These are phyloP conservation scores for Macrolepiota albuminosa DNA, from an alignment of 768 basidiomycete species.

Conservation along the genomic window DNA sequence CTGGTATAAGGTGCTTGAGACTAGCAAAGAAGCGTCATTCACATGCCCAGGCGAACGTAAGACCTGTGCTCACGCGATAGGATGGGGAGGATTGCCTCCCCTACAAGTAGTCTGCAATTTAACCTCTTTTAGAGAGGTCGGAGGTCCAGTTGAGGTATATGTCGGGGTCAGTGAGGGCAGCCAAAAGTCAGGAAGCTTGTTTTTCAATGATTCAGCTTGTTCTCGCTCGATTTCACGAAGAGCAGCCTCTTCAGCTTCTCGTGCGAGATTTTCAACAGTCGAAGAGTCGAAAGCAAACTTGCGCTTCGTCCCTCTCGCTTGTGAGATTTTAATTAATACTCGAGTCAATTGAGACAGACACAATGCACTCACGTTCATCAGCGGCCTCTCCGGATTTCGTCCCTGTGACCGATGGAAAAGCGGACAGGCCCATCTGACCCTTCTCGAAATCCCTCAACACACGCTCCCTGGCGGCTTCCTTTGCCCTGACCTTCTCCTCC, in stretches of 20 bases:
- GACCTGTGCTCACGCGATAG: constrained; percentile 56
- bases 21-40: constrained; percentile 31
- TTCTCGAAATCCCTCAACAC: constrained; percentile 89
- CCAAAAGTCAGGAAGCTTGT: constrained; percentile 97
- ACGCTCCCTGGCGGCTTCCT: constrained; percentile 77
- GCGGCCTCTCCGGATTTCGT: constrained; percentile 33
- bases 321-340: neutral
- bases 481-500: constrained; percentile 64
- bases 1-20: constrained; percentile 75
- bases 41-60: neutral
- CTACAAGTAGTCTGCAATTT: constrained; percentile 89
- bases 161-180: constrained; percentile 89
- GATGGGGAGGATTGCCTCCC: constrained; percentile 74
- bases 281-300: constrained; percentile 52
- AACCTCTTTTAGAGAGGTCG: constrained; percentile 67
- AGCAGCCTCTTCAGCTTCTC: constrained; percentile 87
- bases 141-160: constrained; percentile 56
- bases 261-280: constrained; percentile 63
- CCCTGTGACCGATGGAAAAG: constrained; percentile 29
- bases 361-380: constrained; percentile 26
- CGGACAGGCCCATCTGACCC: constrained; percentile 71
- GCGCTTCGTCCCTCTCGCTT: constrained; percentile 2
- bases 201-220: constrained; percentile 77
- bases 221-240: constrained; percentile 78
- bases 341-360: neutral